Evolutionary conservation across 257 asterid genomes (phyloP).

Genomic region (Ehretia macrophylla): DNA sequence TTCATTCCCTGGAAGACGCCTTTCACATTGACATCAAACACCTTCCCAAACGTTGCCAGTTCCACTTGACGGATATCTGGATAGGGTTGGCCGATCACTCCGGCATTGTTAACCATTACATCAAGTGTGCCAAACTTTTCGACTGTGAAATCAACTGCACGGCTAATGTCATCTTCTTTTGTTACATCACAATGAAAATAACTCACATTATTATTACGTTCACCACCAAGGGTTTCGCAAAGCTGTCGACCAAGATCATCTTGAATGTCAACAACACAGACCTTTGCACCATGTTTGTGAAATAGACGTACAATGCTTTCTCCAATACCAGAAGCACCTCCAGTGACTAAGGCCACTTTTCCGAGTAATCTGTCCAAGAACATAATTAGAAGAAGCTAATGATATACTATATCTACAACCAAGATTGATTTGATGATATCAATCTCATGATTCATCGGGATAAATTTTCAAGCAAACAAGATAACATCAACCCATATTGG

Average conservation of each 20-base stretch:
- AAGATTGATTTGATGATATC: too few species aligned
- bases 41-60: slow-evolving; percentile 51
- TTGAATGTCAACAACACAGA: slow-evolving; percentile 72
- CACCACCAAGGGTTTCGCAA: slow-evolving; percentile 31
- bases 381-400: background rate
- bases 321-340: slow-evolving; percentile 91
- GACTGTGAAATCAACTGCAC: slow-evolving; percentile 67
- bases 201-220: slow-evolving; percentile 15
- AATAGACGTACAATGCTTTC: slow-evolving; percentile 75
- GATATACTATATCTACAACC: background rate
- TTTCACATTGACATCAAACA: slow-evolving; percentile 63
- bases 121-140: slow-evolving; percentile 67
- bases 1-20: slow-evolving; percentile 90
- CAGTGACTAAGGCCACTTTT: slow-evolving; percentile 81
- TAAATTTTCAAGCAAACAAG: too few species aligned
- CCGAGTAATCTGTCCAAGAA: slow-evolving; percentile 84
- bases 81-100: slow-evolving; percentile 58
- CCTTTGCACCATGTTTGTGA: slow-evolving; percentile 78
- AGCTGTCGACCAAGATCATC: slow-evolving; percentile 49
- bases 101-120: slow-evolving; percentile 88
- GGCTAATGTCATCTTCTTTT: slow-evolving; percentile 52
- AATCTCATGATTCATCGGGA: too few species aligned
- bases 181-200: slow-evolving; percentile 75
- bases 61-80: slow-evolving; percentile 68
- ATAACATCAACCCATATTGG: too few species aligned